Evolutionary conservation across 1,284 basidiomycete species (phyloP), one percentile per base, ranked within the genome.

Genomic region (Boletus mariae): DNA sequence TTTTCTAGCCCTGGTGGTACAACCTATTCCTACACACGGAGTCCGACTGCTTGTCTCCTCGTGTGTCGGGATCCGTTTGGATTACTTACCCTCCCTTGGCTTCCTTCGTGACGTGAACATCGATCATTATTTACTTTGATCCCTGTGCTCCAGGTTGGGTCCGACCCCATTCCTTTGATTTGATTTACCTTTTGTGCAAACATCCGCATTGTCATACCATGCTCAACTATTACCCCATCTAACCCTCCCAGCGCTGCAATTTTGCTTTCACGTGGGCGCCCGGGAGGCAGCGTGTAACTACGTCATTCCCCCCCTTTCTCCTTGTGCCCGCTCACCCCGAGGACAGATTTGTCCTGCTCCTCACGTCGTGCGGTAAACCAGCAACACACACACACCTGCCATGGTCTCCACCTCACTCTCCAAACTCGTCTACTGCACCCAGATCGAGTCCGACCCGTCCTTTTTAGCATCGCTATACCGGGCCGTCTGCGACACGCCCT

Each of bases 231-330:
- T 20, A 20, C 17, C 17, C 17, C 17, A 20, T 20, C 17, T 20
- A 20, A 20, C 2, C 17, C 17, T 20, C 17, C 17, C 17, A 20
- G 17, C 17, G 17, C 66, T 94, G 51, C 73, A 80, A 41, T 92
- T 90, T 59, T 83, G 83, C 59, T 88, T 90, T 69, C 90, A 92
- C 55, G 90, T 93, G 53, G 88, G 88, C 2, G 90, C 93, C 0
- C 70, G 89, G 29, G 91, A 93, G 65, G 89, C 88, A 0, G 66
- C 66, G 4, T 68, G 62, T 44, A 51, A 66, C 64, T 70, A 20
- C 41, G 67, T 37, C 5, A 44, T 20, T 50, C 17, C 26, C 25
- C n/a, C 15, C 15, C 26, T 20, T 20, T 38, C 10, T 23, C 9
- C 6, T 40, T 26, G 25, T 26, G 25, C 25, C 25, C 2, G 11